phyloP scores from a whole-genome alignment of 2,329 filamentous ascomycete genomes.

The Alternaria arbusti region DNA sequence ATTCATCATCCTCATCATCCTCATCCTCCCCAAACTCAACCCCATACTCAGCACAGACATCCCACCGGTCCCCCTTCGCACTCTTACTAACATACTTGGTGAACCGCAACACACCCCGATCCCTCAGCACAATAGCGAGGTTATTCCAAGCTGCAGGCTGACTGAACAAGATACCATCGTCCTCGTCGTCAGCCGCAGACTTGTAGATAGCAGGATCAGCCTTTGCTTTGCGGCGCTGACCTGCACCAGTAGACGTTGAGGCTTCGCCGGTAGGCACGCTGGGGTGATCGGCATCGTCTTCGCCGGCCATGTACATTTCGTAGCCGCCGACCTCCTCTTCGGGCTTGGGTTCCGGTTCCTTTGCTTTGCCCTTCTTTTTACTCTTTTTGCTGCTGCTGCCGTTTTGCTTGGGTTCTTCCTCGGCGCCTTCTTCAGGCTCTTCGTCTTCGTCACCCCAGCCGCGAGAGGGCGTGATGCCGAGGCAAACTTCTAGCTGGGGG shows the following conservation, averaged over 20 bases:
- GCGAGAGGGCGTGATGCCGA: constrained; percentile 81
- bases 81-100: constrained; percentile 91
- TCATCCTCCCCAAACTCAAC: constrained; percentile 66
- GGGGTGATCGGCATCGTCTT: constrained; percentile 62
- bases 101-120: constrained; percentile 85
- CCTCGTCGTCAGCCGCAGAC: constrained; percentile 66
- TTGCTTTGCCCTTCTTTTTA: constrained; percentile 39
- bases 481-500: constrained; percentile 82
- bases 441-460: constrained; percentile 82
- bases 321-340: constrained; percentile 74
- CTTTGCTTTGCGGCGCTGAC: constrained; percentile 52
- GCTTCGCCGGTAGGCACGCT: constrained; percentile 44
- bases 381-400: constrained; percentile 25
- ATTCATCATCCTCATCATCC: constrained; percentile 44
- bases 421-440: constrained; percentile 57
- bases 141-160: constrained; percentile 84
- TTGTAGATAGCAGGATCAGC: constrained; percentile 84
- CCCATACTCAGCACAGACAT: constrained; percentile 80
- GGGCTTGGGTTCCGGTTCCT: constrained; percentile 8
- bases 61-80: constrained; percentile 90
- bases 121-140: constrained; percentile 86
- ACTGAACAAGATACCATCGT: constrained; percentile 74
- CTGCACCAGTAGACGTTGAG: constrained; percentile 54
- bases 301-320: constrained; percentile 91
- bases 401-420: constrained; percentile 54